Base-by-base conservation (phyloP, 2,329 filamentous ascomycete genomes). In the Ascochyta clinopodiicola region DNA sequence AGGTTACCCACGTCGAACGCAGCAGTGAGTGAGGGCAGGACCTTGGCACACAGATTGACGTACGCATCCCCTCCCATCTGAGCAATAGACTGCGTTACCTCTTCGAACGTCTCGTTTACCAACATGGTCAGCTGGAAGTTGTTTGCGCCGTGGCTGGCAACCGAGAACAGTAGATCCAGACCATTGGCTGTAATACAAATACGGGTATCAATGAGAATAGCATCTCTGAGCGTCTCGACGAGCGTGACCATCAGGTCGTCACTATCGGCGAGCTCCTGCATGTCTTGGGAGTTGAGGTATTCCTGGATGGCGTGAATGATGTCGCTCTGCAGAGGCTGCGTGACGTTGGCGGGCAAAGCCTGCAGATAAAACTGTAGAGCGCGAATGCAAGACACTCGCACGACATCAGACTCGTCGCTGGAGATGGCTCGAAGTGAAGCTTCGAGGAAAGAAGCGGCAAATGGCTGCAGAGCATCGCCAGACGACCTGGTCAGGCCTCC, bases 121-220 rank as follows among this genome's bases (percentile, higher is more conserved):
- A 97, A 81, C 79, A 93, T 88, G 0, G 89, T 92, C 42, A 97
- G 85, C 74, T 97, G 93, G 79, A 96, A 96, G 77, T 96, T 98
- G 57, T 85, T 86, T 0, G 94, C 91, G 25, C 92, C 92, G 70
- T 93, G 88, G 73, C 92, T 95, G 21, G 92, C 94, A 57, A 98
- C 86, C 48, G 89, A 86, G 78, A 99, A 98, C 8, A 99, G 84
- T 13, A 93, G 80, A 66, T 95, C 89, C 6, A 96, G 80, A 21
- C 94, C 91, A 40, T 89, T 85, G 12, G 89, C 87, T 0, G 88
- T 86, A 21, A 96, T 83, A 21, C 90, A 88, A 48, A 95, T 86
- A 15, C 83, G 82, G 2, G 90, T 86, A 66, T 97, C 88, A 50
- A 96, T 84, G 64, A 88, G 83, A 67, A 98, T 95, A 25, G 90